These are phyloP conservation scores for Jackrogersella minutella DNA, from an alignment of 495 filamentous ascomycete genomes.

Conservation along the genomic window DNA sequence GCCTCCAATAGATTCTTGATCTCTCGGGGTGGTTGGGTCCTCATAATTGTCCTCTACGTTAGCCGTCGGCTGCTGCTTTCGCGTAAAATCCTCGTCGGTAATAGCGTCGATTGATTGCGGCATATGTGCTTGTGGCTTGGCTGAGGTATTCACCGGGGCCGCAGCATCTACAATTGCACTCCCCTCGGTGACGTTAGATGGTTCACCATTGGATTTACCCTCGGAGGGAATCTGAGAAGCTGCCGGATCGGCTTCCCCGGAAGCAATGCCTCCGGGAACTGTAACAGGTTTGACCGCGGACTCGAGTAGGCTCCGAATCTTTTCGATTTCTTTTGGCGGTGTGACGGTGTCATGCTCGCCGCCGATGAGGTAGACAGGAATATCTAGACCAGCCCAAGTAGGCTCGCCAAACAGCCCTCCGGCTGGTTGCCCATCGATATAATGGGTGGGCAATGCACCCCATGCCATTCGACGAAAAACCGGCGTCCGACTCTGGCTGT, in stretches of 20 bases:
- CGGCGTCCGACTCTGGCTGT: slow-evolving; percentile 78
- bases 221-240: slow-evolving; percentile 2
- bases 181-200: slow-evolving; percentile 10
- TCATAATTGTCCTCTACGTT: slow-evolving; percentile 50
- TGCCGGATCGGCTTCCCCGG: slow-evolving; percentile 7
- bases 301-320: slow-evolving; percentile 59
- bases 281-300: slow-evolving; percentile 15
- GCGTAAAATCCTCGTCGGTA: slow-evolving; percentile 46
- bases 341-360: slow-evolving; percentile 81
- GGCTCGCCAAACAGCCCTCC: slow-evolving; percentile 74
- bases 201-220: not conserved
- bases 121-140: slow-evolving; percentile 32
- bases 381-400: slow-evolving; percentile 74
- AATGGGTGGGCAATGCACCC: slow-evolving; percentile 66
- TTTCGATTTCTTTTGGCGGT: slow-evolving; percentile 71
- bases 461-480: slow-evolving; percentile 87
- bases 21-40: slow-evolving; percentile 56
- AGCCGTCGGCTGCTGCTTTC: slow-evolving; percentile 28
- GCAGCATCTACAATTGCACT: slow-evolving; percentile 58
- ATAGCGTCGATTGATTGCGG: slow-evolving; percentile 46
- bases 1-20: slow-evolving; percentile 39
- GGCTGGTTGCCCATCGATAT: slow-evolving; percentile 55
- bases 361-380: slow-evolving; percentile 80
- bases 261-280: not conserved
- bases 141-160: slow-evolving; percentile 50